Evolutionary conservation across 192 early-diverging fungal genomes (phyloP).

Genomic region (Linnemannia exigua): DNA sequence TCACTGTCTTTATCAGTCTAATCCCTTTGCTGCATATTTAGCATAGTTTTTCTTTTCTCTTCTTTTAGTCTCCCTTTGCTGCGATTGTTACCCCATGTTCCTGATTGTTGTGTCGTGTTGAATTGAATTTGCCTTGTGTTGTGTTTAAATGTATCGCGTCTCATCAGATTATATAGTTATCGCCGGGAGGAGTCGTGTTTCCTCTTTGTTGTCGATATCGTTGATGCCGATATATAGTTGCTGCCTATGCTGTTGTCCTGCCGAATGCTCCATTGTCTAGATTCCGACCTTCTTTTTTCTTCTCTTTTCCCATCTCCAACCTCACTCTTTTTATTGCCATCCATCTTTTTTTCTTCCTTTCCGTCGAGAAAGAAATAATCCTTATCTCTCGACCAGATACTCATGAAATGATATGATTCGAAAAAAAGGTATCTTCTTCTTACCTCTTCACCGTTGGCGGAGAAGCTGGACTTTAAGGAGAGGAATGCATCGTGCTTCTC

Average conservation of each 20-base stretch:
- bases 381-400: neutral
- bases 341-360: neutral
- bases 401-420: neutral
- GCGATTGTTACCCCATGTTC: neutral
- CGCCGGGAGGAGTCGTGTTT: neutral
- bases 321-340: constrained; percentile 82
- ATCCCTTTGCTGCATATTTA: neutral
- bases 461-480: constrained; percentile 87
- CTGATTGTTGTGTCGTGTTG: neutral
- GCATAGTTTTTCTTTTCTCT: constrained; percentile 75
- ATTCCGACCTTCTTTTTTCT: neutral
- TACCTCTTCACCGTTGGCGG: constrained; percentile 89
- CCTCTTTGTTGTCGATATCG: neutral
- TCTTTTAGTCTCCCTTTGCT: neutral
- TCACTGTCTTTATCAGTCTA: constrained; percentile 4
- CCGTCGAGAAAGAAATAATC: neutral
- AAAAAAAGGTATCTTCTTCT: constrained; percentile 74
- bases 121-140: neutral
- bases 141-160: neutral
- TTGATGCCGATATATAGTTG: too few species aligned
- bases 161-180: too few species aligned
- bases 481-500: constrained; percentile 99
- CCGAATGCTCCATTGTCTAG: neutral
- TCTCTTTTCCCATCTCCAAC: constrained; percentile 80
- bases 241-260: too few species aligned